Percentiles rank a stretch among this genome's conserved stretches.
Conservation (phyloP, 106 monocot genomes). For the Gastrodia elata region DNA sequence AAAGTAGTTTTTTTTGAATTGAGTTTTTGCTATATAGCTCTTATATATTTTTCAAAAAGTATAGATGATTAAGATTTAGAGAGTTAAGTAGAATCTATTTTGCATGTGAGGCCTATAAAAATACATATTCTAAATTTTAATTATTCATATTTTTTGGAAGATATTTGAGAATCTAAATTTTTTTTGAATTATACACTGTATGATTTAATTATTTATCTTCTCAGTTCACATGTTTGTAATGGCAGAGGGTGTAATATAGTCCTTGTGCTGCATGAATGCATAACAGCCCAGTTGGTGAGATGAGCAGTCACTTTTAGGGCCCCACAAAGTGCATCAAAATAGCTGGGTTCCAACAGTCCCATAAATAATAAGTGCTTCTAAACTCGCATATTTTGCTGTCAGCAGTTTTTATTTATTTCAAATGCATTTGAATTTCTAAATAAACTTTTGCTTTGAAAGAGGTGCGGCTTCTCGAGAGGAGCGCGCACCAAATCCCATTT, state of each 20-base stretch:
- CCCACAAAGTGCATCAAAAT: neutral
- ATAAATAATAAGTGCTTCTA: neutral
- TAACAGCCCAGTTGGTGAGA: constrained; percentile 1
- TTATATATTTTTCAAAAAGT: too few species aligned
- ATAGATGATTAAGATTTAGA: too few species aligned
- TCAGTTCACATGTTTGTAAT: neutral
- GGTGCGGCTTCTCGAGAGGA: too few species aligned
- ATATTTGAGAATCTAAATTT: too few species aligned
- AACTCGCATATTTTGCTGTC: neutral
- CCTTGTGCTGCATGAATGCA: neutral
- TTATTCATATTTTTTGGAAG: neutral
- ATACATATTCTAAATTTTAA: neutral
- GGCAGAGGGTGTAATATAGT: neutral
- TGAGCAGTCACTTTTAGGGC: neutral
- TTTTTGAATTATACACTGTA: neutral
- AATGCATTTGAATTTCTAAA: too few species aligned
- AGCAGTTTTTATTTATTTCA: neutral
- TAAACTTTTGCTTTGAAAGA: too few species aligned
- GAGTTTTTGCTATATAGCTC: neutral
- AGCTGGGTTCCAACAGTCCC: neutral
- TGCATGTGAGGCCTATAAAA: neutral
- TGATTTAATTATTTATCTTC: neutral
- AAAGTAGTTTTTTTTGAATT: too few species aligned
- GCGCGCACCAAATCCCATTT: too few species aligned
- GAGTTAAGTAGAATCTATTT: too few species aligned